These are phyloP conservation scores for Dipteronia dyeriana DNA, from an alignment of 345 rosid genomes.

Conservation along the genomic window DNA sequence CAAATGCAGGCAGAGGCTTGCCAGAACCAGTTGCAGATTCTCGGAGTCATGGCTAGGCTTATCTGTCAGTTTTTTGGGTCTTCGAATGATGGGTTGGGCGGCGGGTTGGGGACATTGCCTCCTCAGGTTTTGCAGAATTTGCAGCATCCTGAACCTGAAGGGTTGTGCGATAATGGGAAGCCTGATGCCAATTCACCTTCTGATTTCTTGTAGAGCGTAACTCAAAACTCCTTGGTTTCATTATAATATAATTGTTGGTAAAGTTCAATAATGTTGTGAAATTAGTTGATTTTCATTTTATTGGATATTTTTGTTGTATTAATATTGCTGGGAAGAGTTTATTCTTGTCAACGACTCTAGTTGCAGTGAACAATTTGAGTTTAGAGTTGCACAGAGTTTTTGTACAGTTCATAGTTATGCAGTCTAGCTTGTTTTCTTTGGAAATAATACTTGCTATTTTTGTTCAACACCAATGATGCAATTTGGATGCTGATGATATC, in stretches of 20 bases:
- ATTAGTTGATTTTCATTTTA: not conserved
- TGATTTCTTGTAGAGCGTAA: constrained; percentile 51
- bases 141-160: constrained; percentile 67
- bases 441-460: not conserved
- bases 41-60: constrained; percentile 64
- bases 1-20: constrained; percentile 72
- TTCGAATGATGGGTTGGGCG: constrained; percentile 51
- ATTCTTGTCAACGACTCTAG: constrained; percentile 5
- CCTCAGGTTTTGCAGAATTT: constrained; percentile 71
- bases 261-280: not conserved
- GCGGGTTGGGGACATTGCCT: constrained; percentile 52
- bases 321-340: not conserved
- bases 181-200: constrained; percentile 73
- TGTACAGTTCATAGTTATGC: not conserved
- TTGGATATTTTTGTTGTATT: not conserved
- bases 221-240: not conserved
- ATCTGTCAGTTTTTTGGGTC: constrained; percentile 65
- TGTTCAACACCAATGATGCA: not conserved
- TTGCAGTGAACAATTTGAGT: not conserved
- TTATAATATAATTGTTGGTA: not conserved
- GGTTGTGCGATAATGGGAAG: constrained; percentile 53
- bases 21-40: constrained; percentile 76
- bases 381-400: not conserved
- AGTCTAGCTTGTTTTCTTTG: not conserved
- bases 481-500: not conserved